Conservation (phyloP, 768 basidiomycete species). For the Suillus decipiens region DNA sequence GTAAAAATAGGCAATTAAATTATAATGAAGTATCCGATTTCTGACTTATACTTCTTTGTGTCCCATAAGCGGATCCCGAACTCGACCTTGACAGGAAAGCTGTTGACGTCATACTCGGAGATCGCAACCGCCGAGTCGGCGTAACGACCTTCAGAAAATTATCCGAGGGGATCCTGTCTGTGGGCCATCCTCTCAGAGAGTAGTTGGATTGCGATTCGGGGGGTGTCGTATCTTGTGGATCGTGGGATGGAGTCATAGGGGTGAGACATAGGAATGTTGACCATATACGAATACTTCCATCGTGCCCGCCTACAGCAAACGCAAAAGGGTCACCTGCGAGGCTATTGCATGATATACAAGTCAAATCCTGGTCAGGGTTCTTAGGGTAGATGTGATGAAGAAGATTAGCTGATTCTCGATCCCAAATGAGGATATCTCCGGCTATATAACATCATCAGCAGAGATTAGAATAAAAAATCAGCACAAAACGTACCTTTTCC, state of each 20-base stretch:
- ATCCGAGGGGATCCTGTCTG: background rate
- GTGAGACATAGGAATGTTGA: slow-evolving; percentile 36
- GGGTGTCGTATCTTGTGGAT: background rate
- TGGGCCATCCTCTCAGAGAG: slow-evolving; percentile 3
- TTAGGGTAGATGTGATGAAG: slow-evolving; percentile 71
- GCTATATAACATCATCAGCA: slow-evolving; percentile 39
- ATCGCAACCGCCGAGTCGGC: background rate
- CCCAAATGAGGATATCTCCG: slow-evolving; percentile 87
- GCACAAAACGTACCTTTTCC: slow-evolving; percentile 56
- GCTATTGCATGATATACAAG: slow-evolving; percentile 81
- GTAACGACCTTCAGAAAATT: background rate
- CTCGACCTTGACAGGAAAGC: slow-evolving; percentile 1
- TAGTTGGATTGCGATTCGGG: slow-evolving; percentile 13
- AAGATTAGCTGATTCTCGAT: slow-evolving; percentile 72
- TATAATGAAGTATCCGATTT: slow-evolving; percentile 5
- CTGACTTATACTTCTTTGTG: background rate
- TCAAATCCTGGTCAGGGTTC: slow-evolving; percentile 62
- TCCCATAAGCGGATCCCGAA: background rate
- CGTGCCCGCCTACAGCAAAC: slow-evolving; percentile 76
- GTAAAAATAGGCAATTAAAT: background rate
- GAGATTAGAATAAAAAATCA: background rate
- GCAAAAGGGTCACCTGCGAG: slow-evolving; percentile 48
- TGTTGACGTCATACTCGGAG: slow-evolving; percentile 4
- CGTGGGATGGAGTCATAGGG: background rate
- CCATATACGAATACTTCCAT: slow-evolving; percentile 77